A percentile compares a stretch with the other conserved stretches of the same genome.
phyloP scores from a whole-genome alignment of 139 green algal species.

The Yamagishiella unicocca region DNA sequence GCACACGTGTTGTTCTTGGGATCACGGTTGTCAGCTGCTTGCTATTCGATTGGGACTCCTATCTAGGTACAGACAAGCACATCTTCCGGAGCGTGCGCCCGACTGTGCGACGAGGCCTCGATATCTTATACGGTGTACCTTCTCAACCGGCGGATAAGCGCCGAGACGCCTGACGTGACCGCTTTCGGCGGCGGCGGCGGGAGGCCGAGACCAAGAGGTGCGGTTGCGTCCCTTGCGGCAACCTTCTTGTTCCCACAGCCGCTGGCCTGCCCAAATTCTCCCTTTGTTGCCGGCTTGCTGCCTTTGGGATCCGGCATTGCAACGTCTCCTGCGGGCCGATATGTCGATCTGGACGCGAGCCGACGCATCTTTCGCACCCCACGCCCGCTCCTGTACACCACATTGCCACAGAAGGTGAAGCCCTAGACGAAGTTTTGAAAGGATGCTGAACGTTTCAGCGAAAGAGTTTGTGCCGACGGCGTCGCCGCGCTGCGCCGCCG shows the following conservation, averaged over 20 bases:
- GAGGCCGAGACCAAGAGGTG: too few species aligned
- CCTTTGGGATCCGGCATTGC: too few species aligned
- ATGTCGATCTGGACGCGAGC: too few species aligned
- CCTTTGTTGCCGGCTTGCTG: too few species aligned
- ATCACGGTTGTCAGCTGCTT: constrained; percentile 46
- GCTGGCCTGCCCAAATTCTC: too few species aligned
- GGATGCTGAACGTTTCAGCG: constrained; percentile 2
- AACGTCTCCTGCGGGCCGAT: too few species aligned
- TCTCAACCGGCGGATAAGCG: not conserved
- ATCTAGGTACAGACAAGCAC: constrained; percentile 61
- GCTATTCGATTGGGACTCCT: constrained; percentile 65
- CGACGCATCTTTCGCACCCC: too few species aligned
- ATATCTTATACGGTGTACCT: constrained; percentile 47
- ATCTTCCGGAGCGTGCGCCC: constrained; percentile 56
- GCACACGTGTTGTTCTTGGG: constrained; percentile 14
- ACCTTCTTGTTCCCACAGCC: too few species aligned
- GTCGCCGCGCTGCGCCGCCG: not conserved
- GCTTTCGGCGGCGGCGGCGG: constrained; percentile 3
- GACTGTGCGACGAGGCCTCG: constrained; percentile 25
- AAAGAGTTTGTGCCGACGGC: constrained; percentile 37
- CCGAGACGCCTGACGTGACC: not conserved
- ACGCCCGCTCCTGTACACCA: too few species aligned
- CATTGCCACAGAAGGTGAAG: too few species aligned
- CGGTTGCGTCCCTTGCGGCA: too few species aligned
- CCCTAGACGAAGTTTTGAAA: not conserved